Base-by-base conservation (phyloP, 2,329 filamentous ascomycete genomes). In the Colletotrichum plurivorum region DNA sequence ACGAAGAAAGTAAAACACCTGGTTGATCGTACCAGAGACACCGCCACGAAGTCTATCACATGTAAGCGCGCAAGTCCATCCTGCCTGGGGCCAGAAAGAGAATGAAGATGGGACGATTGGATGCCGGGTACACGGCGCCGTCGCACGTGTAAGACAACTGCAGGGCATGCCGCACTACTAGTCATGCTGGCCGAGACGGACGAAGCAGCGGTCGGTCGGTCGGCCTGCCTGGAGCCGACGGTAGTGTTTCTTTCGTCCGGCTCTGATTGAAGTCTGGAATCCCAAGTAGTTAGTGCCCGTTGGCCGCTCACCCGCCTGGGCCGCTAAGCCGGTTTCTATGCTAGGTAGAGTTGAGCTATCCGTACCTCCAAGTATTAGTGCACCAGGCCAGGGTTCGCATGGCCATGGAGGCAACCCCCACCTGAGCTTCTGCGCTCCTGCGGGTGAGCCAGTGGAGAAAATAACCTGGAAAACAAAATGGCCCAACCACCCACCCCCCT, bases 11-110 rank as follows among this genome's bases (percentile, higher is more conserved):
- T 46, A 18, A 60, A 60, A 39, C 51, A 31, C 45, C 41, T 54
- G 18, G 31, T 31, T 22, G 51, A 20, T 55, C 27, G 43, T 41
- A 61, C 48, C 49, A 13, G 51, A 25, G 46, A 59, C 36, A 20
- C 52, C n/a, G 59, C 43, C 57, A 15, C 43, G 52, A 55, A 60
- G 66, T 56, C 51, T 65, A 55, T 69, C 67, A 69, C 67, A 69
- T 69, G 67, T 52, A 36, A 69, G 6, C 56, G 54, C 60, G 18
- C n/a, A 22, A 36, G 61, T 20, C 49, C 61, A 22, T 61, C 62
- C 41, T 31, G 62, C 56, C 39, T 60, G 22, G 49, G 31, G 45
- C 18, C 39, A 60, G 43, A 36, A 13, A 25, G 43, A 66, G 55
- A 58, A 67, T 61, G 53, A 36, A 53, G 51, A 53, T 52, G 55